Base-by-base conservation (phyloP, 192 early-diverging fungal genomes). In the Thamnidium elegans region DNA sequence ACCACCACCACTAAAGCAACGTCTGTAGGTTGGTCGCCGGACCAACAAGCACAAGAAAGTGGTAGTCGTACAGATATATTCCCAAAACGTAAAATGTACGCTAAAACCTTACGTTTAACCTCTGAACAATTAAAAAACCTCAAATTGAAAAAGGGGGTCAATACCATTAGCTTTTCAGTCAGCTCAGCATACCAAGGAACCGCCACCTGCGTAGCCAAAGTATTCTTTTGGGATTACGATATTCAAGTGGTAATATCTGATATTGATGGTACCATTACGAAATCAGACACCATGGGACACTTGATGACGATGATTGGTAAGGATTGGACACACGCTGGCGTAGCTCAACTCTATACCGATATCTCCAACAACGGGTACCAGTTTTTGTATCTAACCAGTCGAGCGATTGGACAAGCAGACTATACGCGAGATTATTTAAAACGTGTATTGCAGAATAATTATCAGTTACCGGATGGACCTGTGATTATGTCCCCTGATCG, bases 261-360 rank as follows among this genome's bases (percentile, higher is more conserved):
- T 70, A 94, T 99, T 58, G 97, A 99, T 73, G 97, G 97, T 4
- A 99, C 97, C 4, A 99, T 99, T 65, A 99, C 97, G 46, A 97
- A 97, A 78, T 96, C 94, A 0, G 97, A 99, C 70, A 93, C 89
- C 3, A 77, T 99, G 50, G 97, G 97, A 5, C 97, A 99, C 67
- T 81, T 99, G 11, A 96, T 95, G 76, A 94, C 94, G 42, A 95
- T 95, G 90, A 90, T 97, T 21, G 97, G 97, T 46, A 88, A 86
- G 75, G 97, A 99, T 74, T 99, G 97, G 97, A 99, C 95, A 1
- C 97, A 99, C 75, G 82, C 81, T 11, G 97, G 97, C 34, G 93
- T 99, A 19, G 97, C 97, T 45, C 95, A 92, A 73, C 81, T 99
- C 46, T 99, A 95, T 68, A 95, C 94, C 3, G 94, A 95, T 71